phyloP scores from a whole-genome alignment of 768 basidiomycete genomes.

The Paxillus ammoniavirescens region DNA sequence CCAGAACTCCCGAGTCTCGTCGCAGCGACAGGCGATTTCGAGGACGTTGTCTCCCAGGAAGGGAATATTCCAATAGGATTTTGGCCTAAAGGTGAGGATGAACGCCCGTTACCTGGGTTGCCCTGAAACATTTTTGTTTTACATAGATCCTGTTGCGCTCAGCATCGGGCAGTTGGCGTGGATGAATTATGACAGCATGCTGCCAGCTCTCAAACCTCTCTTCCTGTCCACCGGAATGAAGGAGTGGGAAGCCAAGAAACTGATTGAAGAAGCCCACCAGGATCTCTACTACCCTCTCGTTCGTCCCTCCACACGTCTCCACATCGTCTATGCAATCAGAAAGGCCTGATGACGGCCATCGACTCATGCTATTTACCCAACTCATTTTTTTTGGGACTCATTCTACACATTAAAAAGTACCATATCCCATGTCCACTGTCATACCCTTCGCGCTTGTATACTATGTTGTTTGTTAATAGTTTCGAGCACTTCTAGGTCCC shows the following conservation, averaged over 20 bases:
- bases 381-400: conserved; percentile 16
- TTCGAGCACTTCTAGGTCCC: conserved; percentile 59
- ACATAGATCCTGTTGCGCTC: conserved; percentile 52
- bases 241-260: conserved; percentile 50
- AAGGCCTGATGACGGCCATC: conserved; percentile 16
- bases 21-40: conserved; percentile 48
- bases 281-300: conserved; percentile 63
- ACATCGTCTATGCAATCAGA: conserved; percentile 56
- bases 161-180: conserved; percentile 71
- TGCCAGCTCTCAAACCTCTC: conserved; percentile 61
- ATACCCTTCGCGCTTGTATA: conserved; percentile 11
- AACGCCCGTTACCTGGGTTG: conserved; percentile 6
- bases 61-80: conserved; percentile 68
- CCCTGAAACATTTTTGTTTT: conserved; percentile 9
- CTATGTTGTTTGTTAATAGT: conserved; percentile 76
- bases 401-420: conserved; percentile 26
- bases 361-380: not conserved
- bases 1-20: conserved; percentile 52
- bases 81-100: conserved; percentile 56
- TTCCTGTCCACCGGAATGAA: conserved; percentile 53
- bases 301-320: conserved; percentile 49
- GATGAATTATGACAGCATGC: conserved; percentile 68
- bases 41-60: conserved; percentile 52
- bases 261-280: conserved; percentile 61
- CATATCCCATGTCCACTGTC: conserved; percentile 20